phyloP scores from a whole-genome alignment of 2,329 filamentous ascomycete species.

The Hymenoscyphus albidus region DNA sequence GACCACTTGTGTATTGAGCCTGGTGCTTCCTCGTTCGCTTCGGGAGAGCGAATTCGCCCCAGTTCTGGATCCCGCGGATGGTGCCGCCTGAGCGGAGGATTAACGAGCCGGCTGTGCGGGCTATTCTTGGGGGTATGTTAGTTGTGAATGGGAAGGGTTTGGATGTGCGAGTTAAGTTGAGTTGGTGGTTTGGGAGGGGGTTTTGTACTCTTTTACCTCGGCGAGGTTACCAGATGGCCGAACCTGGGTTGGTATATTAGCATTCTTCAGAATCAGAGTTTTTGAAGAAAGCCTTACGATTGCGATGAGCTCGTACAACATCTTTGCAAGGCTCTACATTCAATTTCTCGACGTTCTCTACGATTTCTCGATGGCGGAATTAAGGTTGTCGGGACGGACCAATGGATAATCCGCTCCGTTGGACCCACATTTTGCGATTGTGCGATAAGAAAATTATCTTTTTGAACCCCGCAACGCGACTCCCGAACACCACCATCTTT shows the following conservation, averaged over 20 bases:
- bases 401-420: background rate
- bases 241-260: slow-evolving; percentile 57
- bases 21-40: slow-evolving; percentile 76
- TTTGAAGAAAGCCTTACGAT: slow-evolving; percentile 60
- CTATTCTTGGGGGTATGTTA: slow-evolving; percentile 60
- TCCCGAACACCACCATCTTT: background rate
- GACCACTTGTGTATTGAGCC: slow-evolving; percentile 75
- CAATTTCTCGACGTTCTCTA: slow-evolving; percentile 3
- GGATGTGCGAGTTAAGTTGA: slow-evolving; percentile 4
- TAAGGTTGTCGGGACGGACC: slow-evolving; percentile 1
- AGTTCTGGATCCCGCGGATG: slow-evolving; percentile 89
- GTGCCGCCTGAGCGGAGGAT: slow-evolving; percentile 83
- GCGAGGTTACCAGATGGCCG: slow-evolving; percentile 75
- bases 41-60: slow-evolving; percentile 87
- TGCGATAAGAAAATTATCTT: slow-evolving; percentile 16
- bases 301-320: slow-evolving; percentile 98
- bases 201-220: slow-evolving; percentile 89
- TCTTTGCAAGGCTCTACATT: slow-evolving; percentile 43
- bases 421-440: slow-evolving; percentile 2
- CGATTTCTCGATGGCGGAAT: slow-evolving; percentile 2
- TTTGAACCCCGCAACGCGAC: slow-evolving; percentile 6
- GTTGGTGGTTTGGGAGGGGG: background rate
- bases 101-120: slow-evolving; percentile 75
- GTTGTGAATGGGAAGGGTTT: background rate
- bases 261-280: background rate